A percentile compares a stretch with the other conserved stretches of the same genome.
These are phyloP conservation scores for Marchantia polymorpha DNA, from an alignment of 225 moss, liverwort and hornwort species.

Conservation along the genomic window DNA sequence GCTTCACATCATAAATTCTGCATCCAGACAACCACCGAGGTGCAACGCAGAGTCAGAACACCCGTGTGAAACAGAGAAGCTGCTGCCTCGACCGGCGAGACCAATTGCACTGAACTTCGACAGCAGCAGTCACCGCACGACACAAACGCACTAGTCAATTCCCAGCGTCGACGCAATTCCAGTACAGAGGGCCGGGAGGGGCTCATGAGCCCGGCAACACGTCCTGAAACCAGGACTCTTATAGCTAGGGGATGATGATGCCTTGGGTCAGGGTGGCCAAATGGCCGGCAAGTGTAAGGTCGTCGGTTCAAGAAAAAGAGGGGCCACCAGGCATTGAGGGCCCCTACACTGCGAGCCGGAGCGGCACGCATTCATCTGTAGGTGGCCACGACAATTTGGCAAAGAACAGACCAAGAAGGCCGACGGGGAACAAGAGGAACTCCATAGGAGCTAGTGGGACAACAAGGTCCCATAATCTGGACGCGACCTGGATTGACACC, in stretches of 20 bases:
- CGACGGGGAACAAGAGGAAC: background rate
- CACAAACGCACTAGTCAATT: background rate
- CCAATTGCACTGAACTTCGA: background rate
- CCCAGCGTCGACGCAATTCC: background rate
- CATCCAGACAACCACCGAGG: background rate
- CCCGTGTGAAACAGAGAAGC: background rate
- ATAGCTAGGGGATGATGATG: background rate
- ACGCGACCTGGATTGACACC: background rate
- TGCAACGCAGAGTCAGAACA: background rate
- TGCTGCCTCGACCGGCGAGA: background rate
- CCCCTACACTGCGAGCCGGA: background rate
- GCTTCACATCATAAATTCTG: slow-evolving; percentile 15
- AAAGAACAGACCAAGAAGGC: background rate
- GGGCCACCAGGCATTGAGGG: background rate
- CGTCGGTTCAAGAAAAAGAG: background rate
- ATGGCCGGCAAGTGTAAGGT: slow-evolving; percentile 1
- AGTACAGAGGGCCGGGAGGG: background rate
- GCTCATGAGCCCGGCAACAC: background rate
- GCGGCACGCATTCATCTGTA: background rate
- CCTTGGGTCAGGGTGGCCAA: background rate
- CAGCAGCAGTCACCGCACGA: background rate
- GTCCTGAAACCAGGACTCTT: background rate
- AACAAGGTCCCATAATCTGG: background rate
- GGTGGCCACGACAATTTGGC: background rate
- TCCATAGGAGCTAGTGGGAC: background rate